phyloP scores from a whole-genome alignment of 176 grass and related monocot species.

The Paspalum vaginatum region DNA sequence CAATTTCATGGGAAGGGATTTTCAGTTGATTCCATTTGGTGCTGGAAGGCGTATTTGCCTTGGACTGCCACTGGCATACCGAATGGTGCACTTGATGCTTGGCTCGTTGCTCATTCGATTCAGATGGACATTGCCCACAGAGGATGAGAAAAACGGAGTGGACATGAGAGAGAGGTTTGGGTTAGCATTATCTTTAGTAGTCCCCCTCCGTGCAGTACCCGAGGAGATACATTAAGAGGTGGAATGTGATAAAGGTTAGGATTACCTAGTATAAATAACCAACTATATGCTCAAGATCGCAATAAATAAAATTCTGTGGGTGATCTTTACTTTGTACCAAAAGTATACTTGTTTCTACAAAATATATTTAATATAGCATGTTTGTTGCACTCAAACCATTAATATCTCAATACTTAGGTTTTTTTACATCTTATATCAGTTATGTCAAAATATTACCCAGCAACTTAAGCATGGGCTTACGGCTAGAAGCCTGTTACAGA shows the following conservation, averaged over 20 bases:
- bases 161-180: background rate
- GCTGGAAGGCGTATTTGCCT: slow-evolving; percentile 42
- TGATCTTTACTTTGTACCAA: no score
- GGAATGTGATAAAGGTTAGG: background rate
- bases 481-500: no score
- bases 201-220: background rate
- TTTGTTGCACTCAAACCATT: no score
- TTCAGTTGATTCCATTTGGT: slow-evolving; percentile 50
- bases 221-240: background rate
- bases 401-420: no score
- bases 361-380: no score
- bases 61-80: slow-evolving; percentile 33
- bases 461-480: no score
- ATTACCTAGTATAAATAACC: no score
- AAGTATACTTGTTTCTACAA: no score
- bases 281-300: no score
- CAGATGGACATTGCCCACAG: slow-evolving; percentile 31
- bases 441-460: no score
- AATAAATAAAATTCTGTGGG: no score
- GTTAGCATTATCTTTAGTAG: background rate
- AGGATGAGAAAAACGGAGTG: background rate
- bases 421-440: no score
- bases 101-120: slow-evolving; percentile 36
- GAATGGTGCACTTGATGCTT: slow-evolving; percentile 53
- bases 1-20: slow-evolving; percentile 43